A percentile compares a stretch with the other conserved stretches of the same genome.
These are phyloP conservation scores for Oldenlandia corymbosa DNA, from an alignment of 257 asterid genomes.

Conservation along the genomic window DNA sequence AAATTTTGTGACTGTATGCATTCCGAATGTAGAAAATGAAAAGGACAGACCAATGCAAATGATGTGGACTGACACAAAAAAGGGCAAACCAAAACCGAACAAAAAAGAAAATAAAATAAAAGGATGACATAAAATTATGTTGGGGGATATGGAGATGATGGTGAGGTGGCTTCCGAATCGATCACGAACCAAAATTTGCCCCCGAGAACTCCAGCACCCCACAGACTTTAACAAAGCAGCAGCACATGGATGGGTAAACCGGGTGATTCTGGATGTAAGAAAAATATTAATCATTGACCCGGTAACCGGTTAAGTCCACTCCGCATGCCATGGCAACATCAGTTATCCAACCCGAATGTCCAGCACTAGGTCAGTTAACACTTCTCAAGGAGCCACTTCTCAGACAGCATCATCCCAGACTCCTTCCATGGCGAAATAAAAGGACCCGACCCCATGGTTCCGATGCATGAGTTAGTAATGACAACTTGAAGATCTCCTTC, in stretches of 20 bases:
- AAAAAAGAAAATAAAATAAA: background rate
- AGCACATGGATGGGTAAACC: slow-evolving; percentile 21
- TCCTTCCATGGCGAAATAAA: slow-evolving; percentile 25
- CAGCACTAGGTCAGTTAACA: slow-evolving; percentile 4
- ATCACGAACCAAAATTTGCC: slow-evolving; percentile 22
- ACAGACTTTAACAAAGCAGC: slow-evolving; percentile 26
- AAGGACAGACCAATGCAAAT: slow-evolving; percentile 21
- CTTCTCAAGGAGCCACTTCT: slow-evolving; percentile 18
- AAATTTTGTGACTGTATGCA: slow-evolving; percentile 51
- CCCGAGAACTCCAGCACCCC: slow-evolving; percentile 19
- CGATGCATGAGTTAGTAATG: slow-evolving; percentile 76
- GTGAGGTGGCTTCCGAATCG: slow-evolving; percentile 8
- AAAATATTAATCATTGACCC: slow-evolving; percentile 21
- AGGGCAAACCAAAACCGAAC: too few species aligned
- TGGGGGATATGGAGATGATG: slow-evolving; percentile 20
- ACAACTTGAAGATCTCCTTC: slow-evolving; percentile 52
- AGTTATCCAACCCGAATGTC: slow-evolving; percentile 17
- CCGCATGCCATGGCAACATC: slow-evolving; percentile 20
- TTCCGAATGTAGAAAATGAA: slow-evolving; percentile 24
- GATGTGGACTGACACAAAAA: slow-evolving; percentile 15
- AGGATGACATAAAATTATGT: background rate
- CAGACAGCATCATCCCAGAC: slow-evolving; percentile 23
- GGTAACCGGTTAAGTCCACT: slow-evolving; percentile 19
- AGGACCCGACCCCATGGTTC: slow-evolving; percentile 45
- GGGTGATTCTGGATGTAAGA: slow-evolving; percentile 16